Evolutionary conservation across 164 flowering plant species (phyloP), one percentile per base, ranked within the genome.

Genomic region (Kalanchoe fedtschenkoi): DNA sequence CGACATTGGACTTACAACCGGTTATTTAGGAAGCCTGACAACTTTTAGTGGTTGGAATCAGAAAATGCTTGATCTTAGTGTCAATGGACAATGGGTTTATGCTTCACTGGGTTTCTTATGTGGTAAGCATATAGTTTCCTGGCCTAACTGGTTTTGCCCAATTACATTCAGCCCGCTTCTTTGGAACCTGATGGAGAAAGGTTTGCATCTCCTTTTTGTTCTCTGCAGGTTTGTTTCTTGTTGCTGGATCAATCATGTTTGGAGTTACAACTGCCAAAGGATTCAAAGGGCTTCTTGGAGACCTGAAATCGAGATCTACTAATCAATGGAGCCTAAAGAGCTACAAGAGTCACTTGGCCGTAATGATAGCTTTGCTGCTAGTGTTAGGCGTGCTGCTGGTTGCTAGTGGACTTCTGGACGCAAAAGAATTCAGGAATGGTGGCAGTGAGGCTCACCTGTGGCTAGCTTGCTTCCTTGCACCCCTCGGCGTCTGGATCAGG

Each of bases 21-120:
- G 99, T 67, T 90, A 83, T 71, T 67, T 93, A 67, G 99, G 99
- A 72, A 93, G 99, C 70, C 88, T 90, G 39, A 90, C 99, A 42
- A 93, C 99, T 44, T 93, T 93, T 76, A 93, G 99, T 43, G 95
- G 95, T 16, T 93, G 99, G 99, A 93, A 85, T 66, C 99, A 90
- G 78, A 84, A 88, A 69, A 90, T 93, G 96, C 83, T 93, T 56
- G 90, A 88, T 19, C 91, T 88, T 32, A 73, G 85, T 63, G 81
- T 74, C 41, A 51, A 77, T 30, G 96, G 92, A 61, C 78, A 73
- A 16, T 93, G 98, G 96, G 72, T 77, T 10, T 51, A 61, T 53
- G 58, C 87, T 42, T 64, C 73, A 2, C 77, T 80, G 35, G 97
- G 95, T 47, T 74, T 78, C 71, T 37, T 82, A 16, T 1, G 83